Base-by-base conservation (phyloP, 139 green algal genomes). In the Volvox africanus region DNA sequence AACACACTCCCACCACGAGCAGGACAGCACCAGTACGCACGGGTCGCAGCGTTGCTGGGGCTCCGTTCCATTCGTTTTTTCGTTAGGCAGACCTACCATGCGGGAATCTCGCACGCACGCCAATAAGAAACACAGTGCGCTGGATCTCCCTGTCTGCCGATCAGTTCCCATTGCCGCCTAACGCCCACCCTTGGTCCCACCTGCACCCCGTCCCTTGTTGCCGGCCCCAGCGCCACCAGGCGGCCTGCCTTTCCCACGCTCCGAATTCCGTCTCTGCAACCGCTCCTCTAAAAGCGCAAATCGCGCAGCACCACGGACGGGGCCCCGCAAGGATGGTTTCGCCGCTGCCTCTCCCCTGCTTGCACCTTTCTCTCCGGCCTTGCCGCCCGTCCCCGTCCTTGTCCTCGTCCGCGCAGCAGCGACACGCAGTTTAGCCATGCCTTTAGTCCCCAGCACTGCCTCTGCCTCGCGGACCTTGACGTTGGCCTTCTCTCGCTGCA, bases 261-360 rank as follows among this genome's bases (percentile, higher is more conserved):
- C 67, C 80, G 24, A 20, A 44, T 92, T 86, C 67, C 69, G 50
- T 82, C 32, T 26, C 90, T 67, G 36, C 88, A 69, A 36, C 80
- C 80, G 82, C 82, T 71, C 76, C 37, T 71, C 73, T 61, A 91
- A 80, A 26, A 87, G 26, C 32, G 93, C 81, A 30, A 92, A 68
- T 33, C 94, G 89, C 20, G 92, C 87, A 24, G 91, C 93, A 24
- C 94, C 94, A 0, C 94, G 86, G 1, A 88, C 33, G 14, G 93
- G 92, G 50, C 88, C 91, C 19, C 73, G 62, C 24, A 36, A 24
- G 30, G 84, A 21, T 6, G 83, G 83, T 35, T 30, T 67, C 1
- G 67, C 69, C 61, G 85, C 75, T 28, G 85, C 93, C 16, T 89
- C 94, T 33, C 36, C 78, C 78, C 37, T 92, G 92, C 21, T 79